phyloP scores from a whole-genome alignment of 176 grass and related monocot genomes.

The Rhipidocladum racemiflorum region DNA sequence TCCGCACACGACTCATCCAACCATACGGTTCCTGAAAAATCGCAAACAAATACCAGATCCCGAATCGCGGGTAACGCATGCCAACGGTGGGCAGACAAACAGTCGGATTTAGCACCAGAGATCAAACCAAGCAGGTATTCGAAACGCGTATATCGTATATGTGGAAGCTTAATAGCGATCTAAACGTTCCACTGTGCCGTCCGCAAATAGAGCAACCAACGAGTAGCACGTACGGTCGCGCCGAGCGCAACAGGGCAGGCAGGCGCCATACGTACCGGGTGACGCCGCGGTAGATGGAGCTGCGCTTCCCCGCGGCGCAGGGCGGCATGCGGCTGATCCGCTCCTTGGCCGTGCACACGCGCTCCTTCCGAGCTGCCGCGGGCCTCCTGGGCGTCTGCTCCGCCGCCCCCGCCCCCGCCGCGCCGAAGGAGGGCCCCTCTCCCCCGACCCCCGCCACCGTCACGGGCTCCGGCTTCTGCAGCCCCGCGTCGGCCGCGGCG shows the following conservation, averaged over 20 bases:
- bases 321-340: constrained; percentile 99
- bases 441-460: constrained; percentile 22
- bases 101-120: neutral
- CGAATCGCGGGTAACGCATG: neutral
- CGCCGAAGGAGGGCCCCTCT: neutral
- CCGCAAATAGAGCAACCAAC: neutral
- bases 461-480: constrained; percentile 52
- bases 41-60: neutral
- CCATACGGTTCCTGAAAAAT: neutral
- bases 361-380: constrained; percentile 61
- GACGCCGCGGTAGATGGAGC: constrained; percentile 98
- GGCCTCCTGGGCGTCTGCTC: constrained; percentile 50
- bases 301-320: constrained; percentile 92
- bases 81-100: neutral
- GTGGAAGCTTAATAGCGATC: neutral
- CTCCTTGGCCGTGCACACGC: constrained; percentile 96
- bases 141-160: neutral
- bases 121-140: neutral
- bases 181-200: neutral
- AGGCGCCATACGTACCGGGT: constrained; percentile 54
- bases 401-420: neutral
- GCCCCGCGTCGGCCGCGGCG: constrained; percentile 44
- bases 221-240: neutral
- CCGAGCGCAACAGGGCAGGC: neutral
- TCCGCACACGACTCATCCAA: neutral